Evolutionary conservation across 495 filamentous ascomycete species (phyloP).

Genomic region (Jackrogersella multiformis): DNA sequence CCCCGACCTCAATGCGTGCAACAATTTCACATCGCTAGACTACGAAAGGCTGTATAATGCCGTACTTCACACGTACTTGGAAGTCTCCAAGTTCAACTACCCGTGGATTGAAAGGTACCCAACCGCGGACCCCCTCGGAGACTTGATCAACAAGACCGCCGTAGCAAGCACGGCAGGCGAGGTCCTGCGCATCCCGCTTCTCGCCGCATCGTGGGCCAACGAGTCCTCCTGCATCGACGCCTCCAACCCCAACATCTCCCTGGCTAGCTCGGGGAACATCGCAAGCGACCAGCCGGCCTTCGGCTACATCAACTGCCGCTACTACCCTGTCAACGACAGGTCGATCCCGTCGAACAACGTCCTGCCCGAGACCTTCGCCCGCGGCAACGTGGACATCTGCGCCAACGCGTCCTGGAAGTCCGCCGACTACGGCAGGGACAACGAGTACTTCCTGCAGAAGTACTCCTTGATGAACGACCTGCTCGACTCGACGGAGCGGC

Average conservation of each 20-base stretch:
- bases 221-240: slow-evolving; percentile 22
- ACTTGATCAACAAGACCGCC: slow-evolving; percentile 26
- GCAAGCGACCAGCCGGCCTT: slow-evolving; percentile 23
- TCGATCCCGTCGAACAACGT: slow-evolving; percentile 31
- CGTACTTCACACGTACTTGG: slow-evolving; percentile 22
- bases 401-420: slow-evolving; percentile 16
- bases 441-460: slow-evolving; percentile 38
- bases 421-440: slow-evolving; percentile 24
- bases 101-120: slow-evolving; percentile 33
- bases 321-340: slow-evolving; percentile 32
- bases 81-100: slow-evolving; percentile 34
- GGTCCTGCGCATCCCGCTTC: slow-evolving; percentile 34
- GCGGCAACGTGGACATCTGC: slow-evolving; percentile 28
- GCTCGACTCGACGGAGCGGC: slow-evolving; percentile 17
- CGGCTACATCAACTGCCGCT: slow-evolving; percentile 23
- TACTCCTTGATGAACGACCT: slow-evolving; percentile 28
- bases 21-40: slow-evolving; percentile 12
- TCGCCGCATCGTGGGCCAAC: slow-evolving; percentile 29
- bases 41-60: slow-evolving; percentile 32
- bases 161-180: slow-evolving; percentile 17
- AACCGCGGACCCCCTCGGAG: slow-evolving; percentile 16
- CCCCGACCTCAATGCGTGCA: slow-evolving; percentile 26
- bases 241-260: slow-evolving; percentile 28
- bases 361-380: slow-evolving; percentile 28
- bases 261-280: slow-evolving; percentile 11